These are phyloP conservation scores for Diaporthe destruens DNA, from an alignment of 2,329 filamentous ascomycete species.

Conservation along the genomic window DNA sequence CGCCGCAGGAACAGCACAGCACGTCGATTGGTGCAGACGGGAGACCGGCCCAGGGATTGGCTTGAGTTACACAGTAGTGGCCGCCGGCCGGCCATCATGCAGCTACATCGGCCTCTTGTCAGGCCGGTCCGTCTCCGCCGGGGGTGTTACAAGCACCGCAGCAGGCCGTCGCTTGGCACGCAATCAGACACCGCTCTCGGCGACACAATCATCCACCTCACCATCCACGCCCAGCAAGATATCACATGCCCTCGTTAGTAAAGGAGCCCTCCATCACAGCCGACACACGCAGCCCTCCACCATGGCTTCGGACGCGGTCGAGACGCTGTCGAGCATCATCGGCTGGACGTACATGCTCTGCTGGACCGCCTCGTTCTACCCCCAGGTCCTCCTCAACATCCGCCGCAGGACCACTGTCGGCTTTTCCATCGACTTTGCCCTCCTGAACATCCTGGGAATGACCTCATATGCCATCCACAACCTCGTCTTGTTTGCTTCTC, in stretches of 20 bases:
- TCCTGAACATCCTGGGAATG: conserved; percentile 34
- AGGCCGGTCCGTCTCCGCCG: conserved; percentile 12
- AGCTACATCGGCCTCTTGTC: neutral
- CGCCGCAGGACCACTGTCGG: conserved; percentile 29
- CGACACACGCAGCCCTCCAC: neutral
- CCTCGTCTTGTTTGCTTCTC: conserved; percentile 3
- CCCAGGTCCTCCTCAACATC: conserved; percentile 31
- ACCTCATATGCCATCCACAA: conserved; percentile 31
- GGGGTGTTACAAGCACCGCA: conserved; percentile 11
- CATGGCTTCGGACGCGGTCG: conserved; percentile 21
- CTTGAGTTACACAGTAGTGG: neutral
- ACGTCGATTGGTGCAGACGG: neutral
- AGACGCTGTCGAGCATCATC: conserved; percentile 29
- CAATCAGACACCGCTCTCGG: neutral
- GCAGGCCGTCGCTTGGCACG: neutral
- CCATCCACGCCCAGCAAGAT: neutral
- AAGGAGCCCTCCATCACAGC: conserved; percentile 2
- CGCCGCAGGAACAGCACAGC: neutral
- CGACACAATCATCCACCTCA: neutral
- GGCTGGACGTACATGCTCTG: conserved; percentile 37
- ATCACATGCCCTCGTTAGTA: neutral
- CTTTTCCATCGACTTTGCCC: conserved; percentile 35
- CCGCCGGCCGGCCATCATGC: conserved; percentile 9
- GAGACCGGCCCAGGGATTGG: neutral
- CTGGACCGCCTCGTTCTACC: conserved; percentile 31